Percentiles rank a stretch among this genome's conserved stretches.
phyloP scores from a whole-genome alignment of 2,329 filamentous ascomycete species.

The Aureobasidium melanogenum region DNA sequence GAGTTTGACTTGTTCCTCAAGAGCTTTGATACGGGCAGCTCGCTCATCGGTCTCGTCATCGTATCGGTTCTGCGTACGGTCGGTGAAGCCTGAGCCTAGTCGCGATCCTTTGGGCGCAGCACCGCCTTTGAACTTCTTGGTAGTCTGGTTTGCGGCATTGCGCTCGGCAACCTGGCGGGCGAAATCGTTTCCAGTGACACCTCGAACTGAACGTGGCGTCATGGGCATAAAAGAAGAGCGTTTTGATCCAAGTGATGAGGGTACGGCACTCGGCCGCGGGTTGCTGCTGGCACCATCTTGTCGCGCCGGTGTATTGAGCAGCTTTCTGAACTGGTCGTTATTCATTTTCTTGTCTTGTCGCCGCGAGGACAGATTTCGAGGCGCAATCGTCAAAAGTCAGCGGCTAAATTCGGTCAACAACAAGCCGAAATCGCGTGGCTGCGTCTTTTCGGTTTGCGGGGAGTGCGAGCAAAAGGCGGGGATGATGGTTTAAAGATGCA shows the following conservation, averaged over 20 bases:
- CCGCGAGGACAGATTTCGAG: not conserved
- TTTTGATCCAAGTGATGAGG: constrained; percentile 24
- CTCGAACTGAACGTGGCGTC: constrained; percentile 70
- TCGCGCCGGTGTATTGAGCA: constrained; percentile 48
- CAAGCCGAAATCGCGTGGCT: constrained; percentile 2
- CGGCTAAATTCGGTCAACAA: constrained; percentile 6
- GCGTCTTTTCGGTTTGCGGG: not conserved
- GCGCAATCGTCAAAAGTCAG: not conserved
- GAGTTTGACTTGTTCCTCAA: constrained; percentile 74
- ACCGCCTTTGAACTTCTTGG: constrained; percentile 66
- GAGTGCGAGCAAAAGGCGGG: not conserved
- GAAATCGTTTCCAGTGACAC: constrained; percentile 55
- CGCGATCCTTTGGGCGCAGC: constrained; percentile 75
- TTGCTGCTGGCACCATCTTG: constrained; percentile 24
- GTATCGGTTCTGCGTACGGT: constrained; percentile 63
- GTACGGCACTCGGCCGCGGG: constrained; percentile 25
- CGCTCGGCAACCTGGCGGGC: constrained; percentile 75
- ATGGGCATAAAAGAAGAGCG: constrained; percentile 58
- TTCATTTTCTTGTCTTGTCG: constrained; percentile 58
- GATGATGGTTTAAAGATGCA: not conserved
- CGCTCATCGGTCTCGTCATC: constrained; percentile 44
- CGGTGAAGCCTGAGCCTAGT: constrained; percentile 71
- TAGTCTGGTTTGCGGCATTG: constrained; percentile 43
- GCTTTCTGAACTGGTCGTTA: constrained; percentile 84
- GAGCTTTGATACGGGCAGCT: constrained; percentile 60